Conservation (phyloP, 1,139 yeast genomes). For the Geotrichum cucujoidarum region DNA sequence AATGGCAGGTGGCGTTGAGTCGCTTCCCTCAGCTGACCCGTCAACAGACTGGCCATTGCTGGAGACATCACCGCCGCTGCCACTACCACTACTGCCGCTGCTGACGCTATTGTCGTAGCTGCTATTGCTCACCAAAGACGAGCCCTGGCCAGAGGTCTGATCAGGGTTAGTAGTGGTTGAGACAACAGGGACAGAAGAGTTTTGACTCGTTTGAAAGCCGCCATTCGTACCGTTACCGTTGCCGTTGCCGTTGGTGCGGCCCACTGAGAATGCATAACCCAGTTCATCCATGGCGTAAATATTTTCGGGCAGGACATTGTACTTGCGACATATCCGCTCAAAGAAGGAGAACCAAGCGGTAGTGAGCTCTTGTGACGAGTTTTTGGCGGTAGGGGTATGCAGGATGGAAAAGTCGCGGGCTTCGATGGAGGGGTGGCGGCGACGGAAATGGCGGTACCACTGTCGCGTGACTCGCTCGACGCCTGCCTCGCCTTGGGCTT, state of each 20-base stretch:
- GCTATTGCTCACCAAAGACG: constrained; percentile 1
- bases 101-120: constrained; percentile 1
- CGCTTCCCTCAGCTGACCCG: background rate
- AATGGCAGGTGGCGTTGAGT: constrained; percentile 11
- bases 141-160: background rate
- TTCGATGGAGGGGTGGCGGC: constrained; percentile 20
- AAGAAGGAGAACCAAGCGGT: constrained; percentile 16
- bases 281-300: constrained; percentile 19
- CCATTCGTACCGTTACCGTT: too few relatives aligned
- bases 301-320: constrained; percentile 14
- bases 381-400: constrained; percentile 13
- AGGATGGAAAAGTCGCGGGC: constrained; percentile 17
- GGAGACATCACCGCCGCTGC: background rate
- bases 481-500: constrained; percentile 20
- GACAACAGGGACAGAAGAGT: background rate
- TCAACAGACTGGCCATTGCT: background rate
- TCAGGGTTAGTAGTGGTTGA: constrained; percentile 5
- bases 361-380: constrained; percentile 6
- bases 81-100: constrained; percentile 2
- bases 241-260: constrained; percentile 3
- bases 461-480: constrained; percentile 19
- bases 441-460: constrained; percentile 21
- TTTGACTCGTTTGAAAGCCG: background rate
- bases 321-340: constrained; percentile 12
- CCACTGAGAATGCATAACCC: constrained; percentile 12